Conservation (phyloP, 768 basidiomycete species). For the Boletus subparvulus region DNA sequence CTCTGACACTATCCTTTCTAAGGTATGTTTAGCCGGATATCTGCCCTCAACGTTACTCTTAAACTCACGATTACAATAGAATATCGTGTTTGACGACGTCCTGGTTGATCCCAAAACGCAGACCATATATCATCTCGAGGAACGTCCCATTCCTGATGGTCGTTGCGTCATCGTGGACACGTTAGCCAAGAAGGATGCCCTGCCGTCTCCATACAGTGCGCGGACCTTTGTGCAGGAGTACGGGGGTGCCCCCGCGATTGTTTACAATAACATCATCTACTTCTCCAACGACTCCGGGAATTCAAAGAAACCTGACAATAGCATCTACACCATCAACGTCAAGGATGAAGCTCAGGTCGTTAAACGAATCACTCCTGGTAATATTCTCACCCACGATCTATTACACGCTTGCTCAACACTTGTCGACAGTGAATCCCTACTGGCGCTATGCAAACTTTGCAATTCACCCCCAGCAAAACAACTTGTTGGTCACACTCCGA, state of each 20-base stretch:
- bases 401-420: background rate
- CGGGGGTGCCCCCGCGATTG: conserved; percentile 60
- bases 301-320: conserved; percentile 30
- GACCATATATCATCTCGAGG: conserved; percentile 55
- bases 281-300: conserved; percentile 51
- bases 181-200: conserved; percentile 41
- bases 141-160: conserved; percentile 42
- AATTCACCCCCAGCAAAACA: conserved; percentile 48
- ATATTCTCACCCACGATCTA: background rate
- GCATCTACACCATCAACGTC: conserved; percentile 40
- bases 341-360: too few species aligned
- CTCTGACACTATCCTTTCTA: conserved; percentile 46
- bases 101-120: conserved; percentile 51
- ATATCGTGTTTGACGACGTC: conserved; percentile 40
- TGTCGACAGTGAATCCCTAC: conserved; percentile 14
- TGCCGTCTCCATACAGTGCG: conserved; percentile 52
- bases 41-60: too few species aligned
- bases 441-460: conserved; percentile 53
- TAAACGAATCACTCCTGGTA: conserved; percentile 52
- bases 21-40: conserved; percentile 22
- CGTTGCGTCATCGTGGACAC: conserved; percentile 56
- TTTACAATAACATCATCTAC: conserved; percentile 46
- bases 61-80: conserved; percentile 9
- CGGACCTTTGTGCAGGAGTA: conserved; percentile 64
- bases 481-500: conserved; percentile 55